Evolutionary conservation across 192 early-diverging fungal genomes (phyloP), one percentile per base, ranked within the genome.

Genomic region (Ambispora gerdemannii): DNA sequence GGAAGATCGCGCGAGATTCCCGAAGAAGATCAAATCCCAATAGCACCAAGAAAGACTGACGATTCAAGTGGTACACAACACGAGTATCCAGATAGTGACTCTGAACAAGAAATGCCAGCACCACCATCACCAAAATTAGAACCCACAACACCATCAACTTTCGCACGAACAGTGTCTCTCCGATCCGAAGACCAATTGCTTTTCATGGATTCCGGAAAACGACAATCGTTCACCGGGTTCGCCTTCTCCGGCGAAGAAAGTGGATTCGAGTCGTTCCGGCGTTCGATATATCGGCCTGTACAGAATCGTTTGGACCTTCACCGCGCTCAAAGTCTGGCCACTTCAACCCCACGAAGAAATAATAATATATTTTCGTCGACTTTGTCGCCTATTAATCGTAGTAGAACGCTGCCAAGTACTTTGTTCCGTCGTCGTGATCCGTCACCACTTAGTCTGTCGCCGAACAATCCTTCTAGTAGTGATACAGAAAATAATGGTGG

Each of bases 211-310:
- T 77, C 80, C 0, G 80, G 80, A 20, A 77, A 77, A 55, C 73
- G 80, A 30, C 43, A 73, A 10, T 82, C 80, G 2, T 82, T 82
- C 28, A 82, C 76, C 17, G 80, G 80, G 1, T 82, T 80, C 52
- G 80, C 76, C 19, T 82, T 70, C 55, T 73, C 78, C 11, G 78
- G 79, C 49, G 80, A 82, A 63, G 69, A 67, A 27, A 69, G 70
- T 27, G 73, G 74, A 25, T 82, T 80, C 67, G 78, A 82, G 34
- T 53, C 62, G 28, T 75, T 73, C 27, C 65, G 78, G 27, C 51
- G 59, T 58, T 79, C 80, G 0, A 74, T 82, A 30, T 82, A 82
- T 55, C 71, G 69, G 24, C 67, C 67, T 56, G 28, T 58, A 51
- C 30, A 32, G 7, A 51, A 34, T 30, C 65, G 22, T 2, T 25